phyloP scores from a whole-genome alignment of 768 basidiomycete species.

The Tremella yokohamensis region DNA sequence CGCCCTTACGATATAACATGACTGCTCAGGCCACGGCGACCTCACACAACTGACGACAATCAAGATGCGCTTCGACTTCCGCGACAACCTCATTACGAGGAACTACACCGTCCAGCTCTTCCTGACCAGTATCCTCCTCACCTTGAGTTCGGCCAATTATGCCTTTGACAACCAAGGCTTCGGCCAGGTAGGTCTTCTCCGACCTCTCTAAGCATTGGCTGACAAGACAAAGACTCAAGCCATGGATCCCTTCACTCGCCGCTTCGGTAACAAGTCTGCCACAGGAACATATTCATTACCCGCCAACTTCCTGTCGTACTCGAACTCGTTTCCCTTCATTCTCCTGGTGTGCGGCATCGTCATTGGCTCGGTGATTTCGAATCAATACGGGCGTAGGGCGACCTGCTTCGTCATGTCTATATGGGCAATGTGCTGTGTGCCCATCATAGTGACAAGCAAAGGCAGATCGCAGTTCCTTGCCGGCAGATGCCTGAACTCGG shows the following conservation, averaged over 20 bases:
- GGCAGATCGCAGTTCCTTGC: not conserved
- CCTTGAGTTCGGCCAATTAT: conserved; percentile 7
- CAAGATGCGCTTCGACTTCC: no score
- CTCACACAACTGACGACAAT: no score
- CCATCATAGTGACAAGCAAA: conserved; percentile 5
- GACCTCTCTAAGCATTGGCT: not conserved
- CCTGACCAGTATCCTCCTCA: conserved; percentile 1
- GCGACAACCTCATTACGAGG: conserved; percentile 3
- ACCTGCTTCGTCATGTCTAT: conserved; percentile 11
- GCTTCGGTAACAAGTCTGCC: not conserved
- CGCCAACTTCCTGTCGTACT: not conserved
- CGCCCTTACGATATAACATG: no score
- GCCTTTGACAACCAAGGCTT: conserved; percentile 9
- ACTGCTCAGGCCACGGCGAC: no score
- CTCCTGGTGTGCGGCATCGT: not conserved
- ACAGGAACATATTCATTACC: not conserved
- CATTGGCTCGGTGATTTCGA: not conserved
- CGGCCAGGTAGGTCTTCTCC: not conserved
- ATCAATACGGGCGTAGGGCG: conserved; percentile 8
- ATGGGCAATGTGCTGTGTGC: conserved; percentile 2
- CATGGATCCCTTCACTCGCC: conserved; percentile 4
- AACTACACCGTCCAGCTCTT: conserved; percentile 9
- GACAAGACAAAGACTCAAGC: conserved; percentile 2
- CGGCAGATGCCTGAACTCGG: conserved; percentile 2
- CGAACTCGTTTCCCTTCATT: not conserved